These are phyloP conservation scores for Amanita inopinata DNA, from an alignment of 768 basidiomycete genomes.

Conservation along the genomic window DNA sequence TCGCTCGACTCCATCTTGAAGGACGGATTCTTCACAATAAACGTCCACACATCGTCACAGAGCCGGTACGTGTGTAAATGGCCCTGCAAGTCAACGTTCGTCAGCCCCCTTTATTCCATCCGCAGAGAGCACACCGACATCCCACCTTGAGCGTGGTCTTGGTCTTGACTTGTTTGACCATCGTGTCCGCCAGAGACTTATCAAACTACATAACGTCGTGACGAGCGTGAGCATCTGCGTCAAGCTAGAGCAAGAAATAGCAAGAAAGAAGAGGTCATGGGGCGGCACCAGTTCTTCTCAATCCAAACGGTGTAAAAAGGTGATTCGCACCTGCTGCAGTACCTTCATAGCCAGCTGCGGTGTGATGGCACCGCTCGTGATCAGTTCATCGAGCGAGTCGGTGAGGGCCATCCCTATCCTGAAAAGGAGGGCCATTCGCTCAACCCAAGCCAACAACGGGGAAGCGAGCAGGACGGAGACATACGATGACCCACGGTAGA, in stretches of 20 bases:
- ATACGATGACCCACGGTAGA: slow-evolving; percentile 87
- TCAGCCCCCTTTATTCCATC: not conserved
- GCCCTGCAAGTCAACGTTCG: slow-evolving; percentile 62
- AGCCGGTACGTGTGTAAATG: slow-evolving; percentile 87
- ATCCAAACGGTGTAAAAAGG: too few species aligned
- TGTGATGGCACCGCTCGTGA: slow-evolving; percentile 92
- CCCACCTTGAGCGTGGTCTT: slow-evolving; percentile 89
- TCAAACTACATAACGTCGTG: slow-evolving; percentile 61
- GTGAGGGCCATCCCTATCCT: slow-evolving; percentile 97
- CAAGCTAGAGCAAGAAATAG: not conserved
- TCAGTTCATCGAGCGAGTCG: slow-evolving; percentile 96
- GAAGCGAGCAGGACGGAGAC: slow-evolving; percentile 21
- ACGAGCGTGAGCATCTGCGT: not conserved
- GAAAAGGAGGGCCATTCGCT: slow-evolving; percentile 1
- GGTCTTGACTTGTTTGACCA: slow-evolving; percentile 89
- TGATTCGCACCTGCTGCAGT: slow-evolving; percentile 79
- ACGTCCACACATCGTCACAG: slow-evolving; percentile 98
- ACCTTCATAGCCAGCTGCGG: slow-evolving; percentile 99
- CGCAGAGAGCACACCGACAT: slow-evolving; percentile 1
- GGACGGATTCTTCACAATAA: slow-evolving; percentile 83
- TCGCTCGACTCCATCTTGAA: slow-evolving; percentile 97
- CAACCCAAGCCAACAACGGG: not conserved
- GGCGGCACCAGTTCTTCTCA: too few species aligned
- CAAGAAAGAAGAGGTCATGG: too few species aligned
- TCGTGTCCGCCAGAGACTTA: slow-evolving; percentile 86